phyloP scores from a whole-genome alignment of 257 asterid genomes.

The Lycium ferocissimum region DNA sequence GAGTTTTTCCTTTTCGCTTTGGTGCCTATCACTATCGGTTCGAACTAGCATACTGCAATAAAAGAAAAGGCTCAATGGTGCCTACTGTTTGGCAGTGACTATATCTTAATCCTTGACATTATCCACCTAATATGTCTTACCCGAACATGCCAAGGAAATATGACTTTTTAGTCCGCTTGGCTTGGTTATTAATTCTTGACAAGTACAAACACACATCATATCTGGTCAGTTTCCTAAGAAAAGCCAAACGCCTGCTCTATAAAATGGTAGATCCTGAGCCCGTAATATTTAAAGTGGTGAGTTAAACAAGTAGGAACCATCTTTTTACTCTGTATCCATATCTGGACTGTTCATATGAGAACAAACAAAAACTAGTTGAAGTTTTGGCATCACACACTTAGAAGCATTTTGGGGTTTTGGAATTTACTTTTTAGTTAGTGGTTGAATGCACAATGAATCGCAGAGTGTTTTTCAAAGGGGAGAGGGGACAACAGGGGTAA shows the following conservation, averaged over 20 bases:
- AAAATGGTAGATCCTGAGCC: background rate
- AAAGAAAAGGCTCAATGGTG: background rate
- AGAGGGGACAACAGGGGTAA: background rate
- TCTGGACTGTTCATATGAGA: background rate
- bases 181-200: background rate
- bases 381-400: background rate
- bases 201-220: background rate
- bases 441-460: background rate
- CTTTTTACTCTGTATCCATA: background rate
- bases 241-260: background rate
- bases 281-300: background rate
- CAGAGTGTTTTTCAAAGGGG: background rate
- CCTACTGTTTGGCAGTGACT: constrained; percentile 1
- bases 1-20: constrained; percentile 19
- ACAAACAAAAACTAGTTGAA: constrained; percentile 14
- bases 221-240: constrained; percentile 8
- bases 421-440: background rate
- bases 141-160: background rate
- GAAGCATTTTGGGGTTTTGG: background rate
- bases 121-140: background rate
- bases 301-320: constrained; percentile 19
- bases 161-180: constrained; percentile 1
- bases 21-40: background rate
- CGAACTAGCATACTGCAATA: background rate
- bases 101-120: background rate